Evolutionary conservation across 208 protist genomes (phyloP), one percentile per base, ranked within the genome.

Genomic region (Crithidia fasciculata): DNA sequence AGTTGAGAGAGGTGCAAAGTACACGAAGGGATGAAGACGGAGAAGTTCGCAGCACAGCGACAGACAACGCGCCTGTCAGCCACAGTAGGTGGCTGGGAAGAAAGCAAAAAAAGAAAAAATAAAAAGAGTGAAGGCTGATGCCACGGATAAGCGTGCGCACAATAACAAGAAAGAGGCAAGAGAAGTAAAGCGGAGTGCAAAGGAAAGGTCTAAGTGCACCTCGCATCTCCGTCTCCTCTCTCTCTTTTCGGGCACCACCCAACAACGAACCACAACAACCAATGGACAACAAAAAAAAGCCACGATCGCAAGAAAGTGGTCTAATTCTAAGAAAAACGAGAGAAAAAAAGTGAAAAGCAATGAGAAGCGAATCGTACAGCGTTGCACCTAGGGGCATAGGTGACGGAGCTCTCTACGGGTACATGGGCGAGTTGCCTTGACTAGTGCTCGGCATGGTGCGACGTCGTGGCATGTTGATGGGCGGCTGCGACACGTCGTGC

Each of bases 381-480:
- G 41, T 44, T 28, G 28, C 28, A 28, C 28, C 28, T 28, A 28
- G 1, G 28, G 28, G 0, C 28, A 1, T 2, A 28, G 28, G 28
- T 28, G 28, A 28, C 28, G 28, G 28, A 28, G 28, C 1, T 1
- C 1, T 28, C 39, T 63, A 69, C 41, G 43, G 39, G 45, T 76
- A 70, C 47, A 59, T 47, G 49, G 47, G 45, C 5, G 64, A 43
- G 72, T 28, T 64, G 44, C 40, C 19, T 8, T 39, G 44, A 9
- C 44, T 69, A 16, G 45, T 15, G 40, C 58, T 66, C 28, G 75
- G 56, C 43, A 49, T 44, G 37, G 43, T 52, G 50, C 70, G 64
- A 10, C 70, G 71, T 8, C 68, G 76, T 3, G 68, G 76, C 76
- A 80, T 80, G 63, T 80, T 75, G 55, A 71, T 52, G 4, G 68